phyloP scores from a whole-genome alignment of 1,284 basidiomycete species.

The Inonotus hispidus region DNA sequence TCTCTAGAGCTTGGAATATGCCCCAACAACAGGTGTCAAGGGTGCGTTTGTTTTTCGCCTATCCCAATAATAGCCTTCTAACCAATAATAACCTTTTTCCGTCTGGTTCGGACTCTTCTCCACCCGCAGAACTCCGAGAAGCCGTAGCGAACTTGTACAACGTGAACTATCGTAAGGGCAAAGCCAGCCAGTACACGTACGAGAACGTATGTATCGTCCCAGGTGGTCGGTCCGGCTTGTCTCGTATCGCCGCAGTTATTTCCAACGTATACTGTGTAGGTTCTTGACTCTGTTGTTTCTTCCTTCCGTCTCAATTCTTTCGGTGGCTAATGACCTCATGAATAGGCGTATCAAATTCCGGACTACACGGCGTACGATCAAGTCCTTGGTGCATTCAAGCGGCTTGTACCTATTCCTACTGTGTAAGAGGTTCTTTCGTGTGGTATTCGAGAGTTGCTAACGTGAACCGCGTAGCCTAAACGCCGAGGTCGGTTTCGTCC shows the following conservation, averaged over 20 bases:
- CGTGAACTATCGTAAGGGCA: conserved; percentile 76
- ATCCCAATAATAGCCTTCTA: conserved; percentile 26
- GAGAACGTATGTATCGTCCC: conserved; percentile 92
- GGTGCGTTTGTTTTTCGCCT: conserved; percentile 39
- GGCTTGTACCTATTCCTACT: conserved; percentile 86
- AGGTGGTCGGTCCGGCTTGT: conserved; percentile 84
- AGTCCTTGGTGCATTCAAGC: conserved; percentile 82
- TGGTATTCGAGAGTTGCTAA: neutral
- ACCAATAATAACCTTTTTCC: neutral
- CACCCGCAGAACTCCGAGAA: conserved; percentile 43
- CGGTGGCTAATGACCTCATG: conserved; percentile 3
- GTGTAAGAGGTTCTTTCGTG: conserved; percentile 45
- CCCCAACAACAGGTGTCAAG: conserved; percentile 89
- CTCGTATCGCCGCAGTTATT: conserved; percentile 86
- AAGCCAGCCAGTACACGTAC: conserved; percentile 77
- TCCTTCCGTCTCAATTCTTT: no score
- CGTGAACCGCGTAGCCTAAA: conserved; percentile 41
- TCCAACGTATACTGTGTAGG: conserved; percentile 75
- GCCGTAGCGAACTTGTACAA: conserved; percentile 88
- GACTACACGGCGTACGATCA: conserved; percentile 88
- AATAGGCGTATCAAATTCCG: conserved; percentile 75
- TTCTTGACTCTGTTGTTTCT: no score
- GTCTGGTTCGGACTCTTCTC: neutral
- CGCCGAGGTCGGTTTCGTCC: conserved; percentile 38
- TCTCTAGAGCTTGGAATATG: conserved; percentile 73